Conservation (phyloP, 495 filamentous ascomycete genomes). For the Umbilicaria muhlenbergii region DNA sequence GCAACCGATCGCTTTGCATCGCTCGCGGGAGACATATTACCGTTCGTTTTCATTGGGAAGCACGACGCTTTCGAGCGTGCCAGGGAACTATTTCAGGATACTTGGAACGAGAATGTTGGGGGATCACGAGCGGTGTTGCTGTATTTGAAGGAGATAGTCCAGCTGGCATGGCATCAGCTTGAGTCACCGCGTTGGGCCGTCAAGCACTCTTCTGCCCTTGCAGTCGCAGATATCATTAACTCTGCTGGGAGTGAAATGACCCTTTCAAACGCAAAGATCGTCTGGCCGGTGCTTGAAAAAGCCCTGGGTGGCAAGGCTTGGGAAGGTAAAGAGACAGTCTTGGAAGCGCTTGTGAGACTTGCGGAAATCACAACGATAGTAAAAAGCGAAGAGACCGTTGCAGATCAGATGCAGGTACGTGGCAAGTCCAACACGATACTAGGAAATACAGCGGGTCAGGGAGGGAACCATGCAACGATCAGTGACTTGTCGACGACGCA, state of each 20-base stretch:
- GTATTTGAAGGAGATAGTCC: conserved; percentile 69
- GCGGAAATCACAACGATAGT: conserved; percentile 45
- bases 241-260: conserved; percentile 43
- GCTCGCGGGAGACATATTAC: conserved; percentile 56
- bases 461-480: background rate
- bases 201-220: conserved; percentile 72
- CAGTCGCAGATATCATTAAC: conserved; percentile 56
- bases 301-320: conserved; percentile 79
- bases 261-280: conserved; percentile 35
- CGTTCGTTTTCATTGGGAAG: conserved; percentile 76
- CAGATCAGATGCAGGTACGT: conserved; percentile 37
- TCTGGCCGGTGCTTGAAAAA: conserved; percentile 75
- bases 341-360: conserved; percentile 73
- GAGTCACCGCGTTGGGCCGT: conserved; percentile 73
- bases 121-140: conserved; percentile 66
- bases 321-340: conserved; percentile 78
- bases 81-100: conserved; percentile 56
- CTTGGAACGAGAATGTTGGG: conserved; percentile 82
- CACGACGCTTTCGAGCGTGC: conserved; percentile 71
- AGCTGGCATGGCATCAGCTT: conserved; percentile 47
- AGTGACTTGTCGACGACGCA: background rate
- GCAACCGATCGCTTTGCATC: conserved; percentile 77
- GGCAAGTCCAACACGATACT: conserved; percentile 18
- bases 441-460: conserved; percentile 18
- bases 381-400: conserved; percentile 29